Base-by-base conservation (phyloP, 495 filamentous ascomycete species). In the Penicillium turbatum region DNA sequence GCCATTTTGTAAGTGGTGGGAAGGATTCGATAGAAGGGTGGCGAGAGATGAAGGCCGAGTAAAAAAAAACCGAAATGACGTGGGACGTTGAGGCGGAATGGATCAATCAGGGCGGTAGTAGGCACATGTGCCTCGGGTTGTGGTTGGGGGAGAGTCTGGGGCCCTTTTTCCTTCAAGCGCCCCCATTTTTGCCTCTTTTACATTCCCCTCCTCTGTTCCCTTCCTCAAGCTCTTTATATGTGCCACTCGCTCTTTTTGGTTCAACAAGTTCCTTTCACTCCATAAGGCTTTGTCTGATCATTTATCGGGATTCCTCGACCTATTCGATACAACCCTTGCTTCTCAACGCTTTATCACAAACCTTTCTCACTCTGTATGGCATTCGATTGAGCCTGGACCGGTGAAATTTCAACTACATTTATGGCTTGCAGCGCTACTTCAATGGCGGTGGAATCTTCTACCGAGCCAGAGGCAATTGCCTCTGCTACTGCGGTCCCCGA, bases 391-490 rank as follows among this genome's bases (percentile, higher is more conserved):
- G 21, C 15, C 43, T 46, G 17, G 21, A 48, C 32, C 5, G 35
- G 40, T 45, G 37, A 58, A 58, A 30, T 21, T 9, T 39, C 11
- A 34, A 32, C 29, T 48, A 57, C 55, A 39, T 39, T n/a, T 13
- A 80, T 81, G 78, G 65, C 77, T 41, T 79, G 73, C 60, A 65
- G 74, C 24, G 53, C 73, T 39, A 68, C 72, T 34, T 72, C 75
- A 34, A 66, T 79, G 62, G 72, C 76, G 3, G 67, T 79, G 46
- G 70, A 78, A 53, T 68, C 76, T 1, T 71, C 69, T 60, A 60
- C 70, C 26, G 72, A 64, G 9, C 27, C 39, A 21, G 66, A 68
- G 27, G 55, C 53, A 19, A 51, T 65, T 36, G 51, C 62, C 34
- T 63, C 70, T 16, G 64, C 72, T n/a, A 44, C 63, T 5, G 61